Evolutionary conservation across 1,284 basidiomycete genomes (phyloP).

Genomic region (Mixia osmundae): DNA sequence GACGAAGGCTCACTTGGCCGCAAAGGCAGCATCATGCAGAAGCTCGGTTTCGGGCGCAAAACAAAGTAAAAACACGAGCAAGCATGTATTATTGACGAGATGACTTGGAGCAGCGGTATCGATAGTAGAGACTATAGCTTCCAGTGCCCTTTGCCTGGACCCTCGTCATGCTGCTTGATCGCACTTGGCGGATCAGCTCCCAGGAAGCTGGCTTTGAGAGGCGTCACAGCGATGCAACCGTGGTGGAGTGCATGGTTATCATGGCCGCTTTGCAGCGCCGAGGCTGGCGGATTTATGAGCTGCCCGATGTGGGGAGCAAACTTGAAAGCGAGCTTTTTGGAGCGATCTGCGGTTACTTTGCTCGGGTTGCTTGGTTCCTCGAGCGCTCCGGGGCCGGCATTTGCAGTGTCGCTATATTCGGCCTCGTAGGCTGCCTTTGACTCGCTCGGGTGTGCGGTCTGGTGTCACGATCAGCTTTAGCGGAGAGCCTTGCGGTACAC

Average conservation of each 20-base stretch:
- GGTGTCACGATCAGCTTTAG: too few species aligned
- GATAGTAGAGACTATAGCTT: too few species aligned
- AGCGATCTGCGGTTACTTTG: background rate
- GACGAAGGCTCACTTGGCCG: too few species aligned
- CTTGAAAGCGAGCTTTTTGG: conserved; percentile 31
- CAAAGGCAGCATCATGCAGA: too few species aligned
- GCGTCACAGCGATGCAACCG: background rate
- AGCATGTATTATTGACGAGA: too few species aligned
- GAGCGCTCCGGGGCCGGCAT: conserved; percentile 1
- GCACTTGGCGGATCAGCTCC: conserved; percentile 12
- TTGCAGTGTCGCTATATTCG: background rate
- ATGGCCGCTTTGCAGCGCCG: background rate
- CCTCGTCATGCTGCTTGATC: too few species aligned
- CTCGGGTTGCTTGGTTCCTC: background rate
- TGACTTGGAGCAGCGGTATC: too few species aligned
- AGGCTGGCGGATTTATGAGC: conserved; percentile 37
- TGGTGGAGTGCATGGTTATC: background rate
- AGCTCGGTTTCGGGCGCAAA: too few species aligned
- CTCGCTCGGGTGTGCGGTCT: conserved; percentile 10
- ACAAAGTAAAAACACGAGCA: too few species aligned
- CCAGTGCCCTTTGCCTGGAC: too few species aligned
- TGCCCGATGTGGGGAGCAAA: conserved; percentile 52
- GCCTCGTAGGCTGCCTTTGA: conserved; percentile 19
- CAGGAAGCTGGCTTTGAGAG: background rate
- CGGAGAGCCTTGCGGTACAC: too few species aligned